A percentile compares a stretch with the other conserved stretches of the same genome.
phyloP scores from a whole-genome alignment of 352 stramenopile genomes.

The Phytopythium mirpurense region DNA sequence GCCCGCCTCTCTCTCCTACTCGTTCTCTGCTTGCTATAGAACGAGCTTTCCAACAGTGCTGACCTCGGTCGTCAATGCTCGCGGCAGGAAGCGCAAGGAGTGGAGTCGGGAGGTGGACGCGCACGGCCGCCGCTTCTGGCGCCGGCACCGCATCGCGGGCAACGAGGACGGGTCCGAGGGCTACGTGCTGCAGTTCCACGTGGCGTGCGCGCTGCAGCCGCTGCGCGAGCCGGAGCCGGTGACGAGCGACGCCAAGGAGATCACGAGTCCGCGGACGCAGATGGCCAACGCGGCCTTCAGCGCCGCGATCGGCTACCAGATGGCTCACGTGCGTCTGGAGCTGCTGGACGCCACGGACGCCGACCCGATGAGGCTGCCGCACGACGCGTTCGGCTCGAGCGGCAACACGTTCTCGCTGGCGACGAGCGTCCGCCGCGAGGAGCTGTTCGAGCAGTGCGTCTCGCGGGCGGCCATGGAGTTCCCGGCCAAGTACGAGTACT shows the following conservation, averaged over 20 bases:
- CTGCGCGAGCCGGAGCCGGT: conserved; percentile 27
- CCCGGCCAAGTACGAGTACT: conserved; percentile 43
- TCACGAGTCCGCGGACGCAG: conserved; percentile 8
- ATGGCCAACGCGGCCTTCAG: conserved; percentile 5
- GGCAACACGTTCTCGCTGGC: conserved; percentile 6
- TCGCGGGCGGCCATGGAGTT: conserved; percentile 26
- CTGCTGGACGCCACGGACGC: conserved; percentile 19
- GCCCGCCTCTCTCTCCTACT: too few species aligned
- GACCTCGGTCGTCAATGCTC: too few species aligned
- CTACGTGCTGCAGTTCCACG: conserved; percentile 30
- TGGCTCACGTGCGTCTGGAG: conserved; percentile 21
- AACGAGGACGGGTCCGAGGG: conserved; percentile 18
- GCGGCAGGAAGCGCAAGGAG: conserved; percentile 28
- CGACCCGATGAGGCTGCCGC: conserved; percentile 21
- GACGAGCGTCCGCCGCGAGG: conserved; percentile 6
- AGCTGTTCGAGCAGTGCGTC: conserved; percentile 18
- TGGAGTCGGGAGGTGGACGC: conserved; percentile 39
- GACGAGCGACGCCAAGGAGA: conserved; percentile 6
- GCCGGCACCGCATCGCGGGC: conserved; percentile 16
- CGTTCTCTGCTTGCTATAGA: too few species aligned
- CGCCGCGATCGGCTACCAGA: conserved; percentile 10
- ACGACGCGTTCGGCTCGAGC: conserved; percentile 14
- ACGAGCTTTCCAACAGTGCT: too few species aligned
- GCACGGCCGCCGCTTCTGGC: conserved; percentile 33
- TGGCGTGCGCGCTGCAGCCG: background rate